Base-by-base conservation (phyloP, 2,329 filamentous ascomycete genomes). In the Harringtonia aguacate region DNA sequence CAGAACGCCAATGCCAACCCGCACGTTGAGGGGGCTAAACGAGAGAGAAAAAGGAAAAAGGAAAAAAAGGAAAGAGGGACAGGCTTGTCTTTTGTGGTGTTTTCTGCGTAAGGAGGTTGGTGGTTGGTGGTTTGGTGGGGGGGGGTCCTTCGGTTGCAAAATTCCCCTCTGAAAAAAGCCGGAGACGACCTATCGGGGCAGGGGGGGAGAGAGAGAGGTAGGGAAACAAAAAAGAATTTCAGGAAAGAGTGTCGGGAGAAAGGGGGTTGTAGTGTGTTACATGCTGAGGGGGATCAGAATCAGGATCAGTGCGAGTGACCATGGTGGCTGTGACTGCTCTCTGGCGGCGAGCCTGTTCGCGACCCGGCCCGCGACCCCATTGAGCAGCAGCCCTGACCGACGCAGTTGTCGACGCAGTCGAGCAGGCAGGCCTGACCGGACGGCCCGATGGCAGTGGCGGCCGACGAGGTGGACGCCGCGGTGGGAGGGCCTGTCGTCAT, bases 381-480 rank as follows among this genome's bases (percentile, higher is more conserved):
- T 3, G 60, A 53, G 52, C 69, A 73, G 59, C 69, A 73, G 14
- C 67, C 67, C 53, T 63, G 60, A 15, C 58, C 67, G 4, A 62
- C 59, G 46, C 69, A 73, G 46, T 71, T 58, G 39, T 72, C 69
- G 10, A 72, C 65, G 43, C 69, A 73, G 48, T 73, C 72, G 4
- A 79, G 61, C 30, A 79, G 61, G 49, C 73, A 77, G 3, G 60
- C 45, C 20, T 49, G 41, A 45, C 50, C 43, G 38, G 41, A 29
- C 36, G 40, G 43, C 37, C 33, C 45, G 35, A 34, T 15, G 35
- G 13, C 45, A 7, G 31, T 41, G 36, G 46, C 64, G 66, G 45
- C 70, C 63, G 28, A 65, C 51, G 6, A 57, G 47, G 29, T 64
- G 53, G 20, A 56, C 58, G 8, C 59, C 56, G 27, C 27, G 10